Base-by-base conservation (phyloP, 371 early-diverging fungal species). In the Capillidium heterosporum region DNA sequence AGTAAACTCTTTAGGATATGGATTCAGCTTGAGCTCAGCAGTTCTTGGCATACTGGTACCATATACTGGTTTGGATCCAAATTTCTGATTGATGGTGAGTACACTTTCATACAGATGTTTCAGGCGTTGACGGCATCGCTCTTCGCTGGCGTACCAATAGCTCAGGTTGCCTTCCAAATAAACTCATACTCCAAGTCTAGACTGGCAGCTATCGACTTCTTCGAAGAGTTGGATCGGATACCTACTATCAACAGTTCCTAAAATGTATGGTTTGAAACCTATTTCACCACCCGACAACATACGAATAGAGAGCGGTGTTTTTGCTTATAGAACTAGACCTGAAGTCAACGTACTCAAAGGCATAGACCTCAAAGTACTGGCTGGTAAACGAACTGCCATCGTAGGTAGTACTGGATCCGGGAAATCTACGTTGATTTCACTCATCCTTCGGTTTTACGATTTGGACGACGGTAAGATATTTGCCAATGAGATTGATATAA, bases 311-410 rank as follows among this genome's bases (percentile, higher is more conserved):
- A 85, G 85, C 32, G 71, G 74, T 5, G 64, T 75, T 13, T 93
- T 93, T 71, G 67, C 68, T 41, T 91, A 93, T 65, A 93, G 94
- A 43, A 77, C 82, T 51, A 80, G 93, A 40, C 80, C 81, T 7
- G 74, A 86, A 60, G 73, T 84, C 40, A 66, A 70, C 42, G 78
- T 96, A 39, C 84, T 94, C 57, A 73, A 76, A n/a, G 82, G 78
- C 5, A 62, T 91, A 32, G 67, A 74, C 58, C 59, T 87, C 32
- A 62, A 65, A 24, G 71, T 88, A 39, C 48, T 66, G 32, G 73
- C 80, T n/a, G 82, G 81, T 15, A 74, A 76, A 61, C 61, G 80
- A 50, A 80, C 61, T 27, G 86, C 84, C 1, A 60, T 86, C 8
- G 84, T 84, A 21, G 85, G 86, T 15, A 65, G 77, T n/a, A 70